Evolutionary conservation across 106 monocot species (phyloP), one percentile per base, ranked within the genome.

Genomic region (Chionographis japonica): DNA sequence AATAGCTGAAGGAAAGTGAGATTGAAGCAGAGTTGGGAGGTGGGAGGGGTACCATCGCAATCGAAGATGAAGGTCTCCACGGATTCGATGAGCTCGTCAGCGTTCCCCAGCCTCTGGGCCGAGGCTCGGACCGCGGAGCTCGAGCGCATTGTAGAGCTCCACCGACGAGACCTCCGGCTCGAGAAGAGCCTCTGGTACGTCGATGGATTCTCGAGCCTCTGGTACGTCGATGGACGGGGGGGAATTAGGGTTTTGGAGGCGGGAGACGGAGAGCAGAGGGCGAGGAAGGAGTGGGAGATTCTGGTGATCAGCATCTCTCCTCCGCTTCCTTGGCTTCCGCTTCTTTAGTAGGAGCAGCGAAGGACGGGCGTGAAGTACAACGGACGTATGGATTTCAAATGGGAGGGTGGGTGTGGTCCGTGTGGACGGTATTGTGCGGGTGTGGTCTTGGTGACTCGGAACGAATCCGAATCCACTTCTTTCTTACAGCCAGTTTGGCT

Each of bases 61-160:
- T 97, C 92, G 68, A 97, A 89, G 69, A 97, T 83, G 80, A 97
- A 97, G 17, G 97, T 97, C 69, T 97, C 89, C 3, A 97, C 97
- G 6, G 92, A 92, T 54, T 87, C 92, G 67, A 92, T 85, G 58
- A 97, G 92, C 66, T 86, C 89, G 20, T 84, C 81, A 2, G 76
- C 78, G 54, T 80, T 81, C 70, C 78, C 78, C 54, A 97, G 86
- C 66, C 51, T 82, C 71, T 62, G 63, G 2, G 92, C 75, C 4
- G 76, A 51, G 3, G 79, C 84, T 8, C 75, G 62, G 60, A 67
- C 43, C 19, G 70, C 42, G 15, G 68, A 46, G 12, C 40, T 37
- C 35, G 76, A 66, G 19, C 58, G 36, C 67, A 76, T 76, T 16
- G 59, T 43, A 12, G 71, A 61, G 18, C 15, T 52, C 62, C 73